Evolutionary conservation across 2,329 filamentous ascomycete genomes (phyloP), one percentile per base, ranked within the genome.

Genomic region (Monilinia aucupariae): DNA sequence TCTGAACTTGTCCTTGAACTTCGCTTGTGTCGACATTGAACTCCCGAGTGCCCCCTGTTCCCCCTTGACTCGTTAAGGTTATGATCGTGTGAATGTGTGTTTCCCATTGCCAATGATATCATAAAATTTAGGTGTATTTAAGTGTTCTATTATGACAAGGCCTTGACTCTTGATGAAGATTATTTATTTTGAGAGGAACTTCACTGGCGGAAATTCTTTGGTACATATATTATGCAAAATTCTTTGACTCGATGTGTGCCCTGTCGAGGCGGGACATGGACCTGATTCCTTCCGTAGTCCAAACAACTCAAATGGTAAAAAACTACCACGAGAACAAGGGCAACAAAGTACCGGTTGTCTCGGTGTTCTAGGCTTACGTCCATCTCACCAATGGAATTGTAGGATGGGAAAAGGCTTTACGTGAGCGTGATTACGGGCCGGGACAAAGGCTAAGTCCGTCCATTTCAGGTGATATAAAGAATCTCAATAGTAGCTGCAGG

Each of bases 401-500:
- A 25, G 41, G 41, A 20, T 45, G 34, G 34, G 15, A 25, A 25
- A 25, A 25, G n/a, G 32, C 30, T 50, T 62, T 43, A 48, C 52
- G 34, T 55, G 43, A 22, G 43, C 25, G 41, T 56, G 43, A 58
- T 49, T 49, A 41, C 25, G 45, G 52, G 50, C 58, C 52, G 52
- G 60, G 13, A 34, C 53, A 62, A 62, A 58, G 60, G 52, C 45
- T 62, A 45, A 50, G 27, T 58, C 60, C 60, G 45, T 13, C 37
- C 43, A 43, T 50, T 15, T 39, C 12, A 4, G 15, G 13, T 5
- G 12, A 15, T 41, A 54, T 17, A 34, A 12, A 41, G 52, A 54
- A 41, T 54, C 13, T 39, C 12, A 39, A 39, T 17, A 39, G 4
- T 15, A 15, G 37, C 27, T 6, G 37, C 10, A 15, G 13, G 37